A percentile compares a stretch with the other conserved stretches of the same genome.
Conservation (phyloP, 768 basidiomycete species). For the Imleria badia region DNA sequence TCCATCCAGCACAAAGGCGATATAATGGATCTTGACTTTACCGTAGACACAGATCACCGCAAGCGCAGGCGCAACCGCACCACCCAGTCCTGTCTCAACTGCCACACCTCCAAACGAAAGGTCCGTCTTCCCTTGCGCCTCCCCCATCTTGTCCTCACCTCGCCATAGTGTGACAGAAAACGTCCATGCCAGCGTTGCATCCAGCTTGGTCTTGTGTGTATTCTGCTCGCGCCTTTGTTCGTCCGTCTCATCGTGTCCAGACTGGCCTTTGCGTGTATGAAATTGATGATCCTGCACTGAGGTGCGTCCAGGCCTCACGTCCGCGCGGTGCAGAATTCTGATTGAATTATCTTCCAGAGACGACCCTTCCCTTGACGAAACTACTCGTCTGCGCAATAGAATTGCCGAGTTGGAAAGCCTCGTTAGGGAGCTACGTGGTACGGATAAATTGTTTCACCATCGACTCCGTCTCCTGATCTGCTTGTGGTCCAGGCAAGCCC, state of each 20-base stretch:
- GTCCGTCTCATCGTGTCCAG: conserved; percentile 36
- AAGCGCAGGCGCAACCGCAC: conserved; percentile 90
- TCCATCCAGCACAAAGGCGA: conserved; percentile 68
- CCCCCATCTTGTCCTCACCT: conserved; percentile 7
- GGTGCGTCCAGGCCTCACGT: conserved; percentile 40
- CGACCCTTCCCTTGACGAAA: conserved; percentile 86
- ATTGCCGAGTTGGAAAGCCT: conserved; percentile 93
- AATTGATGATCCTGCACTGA: conserved; percentile 82
- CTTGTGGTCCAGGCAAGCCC: conserved; percentile 61
- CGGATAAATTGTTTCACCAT: conserved; percentile 17
- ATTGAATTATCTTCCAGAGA: conserved; percentile 47
- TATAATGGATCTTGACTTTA: conserved; percentile 76
- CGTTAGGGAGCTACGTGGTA: conserved; percentile 84
- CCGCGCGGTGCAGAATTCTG: neutral
- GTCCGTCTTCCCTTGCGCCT: conserved; percentile 39
- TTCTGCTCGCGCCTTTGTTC: neutral
- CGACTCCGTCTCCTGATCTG: conserved; percentile 8
- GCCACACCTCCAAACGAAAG: conserved; percentile 94
- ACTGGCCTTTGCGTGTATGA: conserved; percentile 95
- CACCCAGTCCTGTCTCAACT: conserved; percentile 83
- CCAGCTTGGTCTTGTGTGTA: conserved; percentile 74
- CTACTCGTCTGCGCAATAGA: conserved; percentile 77
- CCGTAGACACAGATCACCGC: conserved; percentile 70
- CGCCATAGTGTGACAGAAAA: conserved; percentile 75
- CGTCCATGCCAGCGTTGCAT: conserved; percentile 90